phyloP scores from a whole-genome alignment of 2,329 filamentous ascomycete species.

The Exophiala spinifera region DNA sequence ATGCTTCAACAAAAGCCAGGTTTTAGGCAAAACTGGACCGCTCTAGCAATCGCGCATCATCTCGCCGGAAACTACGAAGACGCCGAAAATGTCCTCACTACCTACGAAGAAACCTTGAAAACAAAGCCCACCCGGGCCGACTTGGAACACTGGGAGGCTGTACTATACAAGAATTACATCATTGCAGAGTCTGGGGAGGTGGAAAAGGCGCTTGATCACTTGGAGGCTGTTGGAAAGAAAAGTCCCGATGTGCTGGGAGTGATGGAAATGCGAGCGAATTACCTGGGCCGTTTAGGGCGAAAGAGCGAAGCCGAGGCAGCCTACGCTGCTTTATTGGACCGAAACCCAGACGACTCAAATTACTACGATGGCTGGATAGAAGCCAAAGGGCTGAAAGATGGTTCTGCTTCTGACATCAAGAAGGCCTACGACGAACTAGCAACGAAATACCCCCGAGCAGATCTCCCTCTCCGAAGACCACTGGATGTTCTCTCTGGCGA shows the following conservation, averaged over 20 bases:
- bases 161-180: conserved; percentile 91
- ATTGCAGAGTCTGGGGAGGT: conserved; percentile 87
- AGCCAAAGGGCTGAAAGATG: conserved; percentile 61
- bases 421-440: conserved; percentile 80
- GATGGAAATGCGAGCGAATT: conserved; percentile 81
- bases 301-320: conserved; percentile 78
- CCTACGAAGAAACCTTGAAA: conserved; percentile 92
- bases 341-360: conserved; percentile 80
- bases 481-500: conserved; percentile 84
- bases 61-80: conserved; percentile 78
- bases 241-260: conserved; percentile 81
- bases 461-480: conserved; percentile 81
- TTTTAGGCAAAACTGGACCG: conserved; percentile 92
- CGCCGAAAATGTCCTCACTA: conserved; percentile 86
- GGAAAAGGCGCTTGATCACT: conserved; percentile 78
- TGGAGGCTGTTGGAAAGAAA: conserved; percentile 72
- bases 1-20: conserved; percentile 85
- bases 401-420: conserved; percentile 63
- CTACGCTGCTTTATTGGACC: conserved; percentile 75
- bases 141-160: conserved; percentile 88
- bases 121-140: conserved; percentile 68
- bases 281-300: conserved; percentile 71
- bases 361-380: conserved; percentile 80
- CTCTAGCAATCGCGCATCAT: conserved; percentile 90
- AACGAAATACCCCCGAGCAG: conserved; percentile 74